These are phyloP conservation scores for Nemania diffusa DNA, from an alignment of 2,329 filamentous ascomycete species.

Conservation along the genomic window DNA sequence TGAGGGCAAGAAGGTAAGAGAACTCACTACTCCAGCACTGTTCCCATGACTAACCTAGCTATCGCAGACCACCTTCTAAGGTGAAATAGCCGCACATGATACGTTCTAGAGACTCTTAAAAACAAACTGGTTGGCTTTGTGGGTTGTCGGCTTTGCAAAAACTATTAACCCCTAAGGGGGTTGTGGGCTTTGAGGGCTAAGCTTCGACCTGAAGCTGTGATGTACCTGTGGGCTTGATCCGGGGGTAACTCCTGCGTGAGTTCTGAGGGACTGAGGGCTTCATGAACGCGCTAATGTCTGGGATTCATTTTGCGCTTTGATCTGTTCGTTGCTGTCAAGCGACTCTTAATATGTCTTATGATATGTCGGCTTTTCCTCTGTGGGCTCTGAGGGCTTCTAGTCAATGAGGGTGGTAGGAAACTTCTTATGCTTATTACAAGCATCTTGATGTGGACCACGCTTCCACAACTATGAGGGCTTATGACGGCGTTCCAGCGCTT, in stretches of 20 bases:
- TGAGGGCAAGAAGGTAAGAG: slow-evolving; percentile 74
- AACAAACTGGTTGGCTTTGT: slow-evolving; percentile 63
- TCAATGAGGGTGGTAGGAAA: slow-evolving; percentile 49
- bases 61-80: slow-evolving; percentile 60
- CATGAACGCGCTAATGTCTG: slow-evolving; percentile 38
- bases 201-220: slow-evolving; percentile 58
- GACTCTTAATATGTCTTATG: slow-evolving; percentile 32
- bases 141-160: slow-evolving; percentile 66
- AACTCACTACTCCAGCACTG: background rate
- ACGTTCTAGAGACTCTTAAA: slow-evolving; percentile 57
- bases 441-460: slow-evolving; percentile 48
- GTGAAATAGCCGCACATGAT: slow-evolving; percentile 53
- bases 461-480: slow-evolving; percentile 49
- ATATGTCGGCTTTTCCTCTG: slow-evolving; percentile 51
- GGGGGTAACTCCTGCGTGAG: slow-evolving; percentile 47
- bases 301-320: slow-evolving; percentile 36
- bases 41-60: slow-evolving; percentile 20
- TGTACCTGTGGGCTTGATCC: slow-evolving; percentile 66
- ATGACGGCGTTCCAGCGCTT: slow-evolving; percentile 50
- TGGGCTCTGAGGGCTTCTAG: slow-evolving; percentile 51
- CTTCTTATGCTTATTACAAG: slow-evolving; percentile 43
- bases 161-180: slow-evolving; percentile 52
- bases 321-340: slow-evolving; percentile 23
- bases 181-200: slow-evolving; percentile 66
- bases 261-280: slow-evolving; percentile 48